Conservation (phyloP, 148 eudicot genomes). For the Rhododendron mucronatum region DNA sequence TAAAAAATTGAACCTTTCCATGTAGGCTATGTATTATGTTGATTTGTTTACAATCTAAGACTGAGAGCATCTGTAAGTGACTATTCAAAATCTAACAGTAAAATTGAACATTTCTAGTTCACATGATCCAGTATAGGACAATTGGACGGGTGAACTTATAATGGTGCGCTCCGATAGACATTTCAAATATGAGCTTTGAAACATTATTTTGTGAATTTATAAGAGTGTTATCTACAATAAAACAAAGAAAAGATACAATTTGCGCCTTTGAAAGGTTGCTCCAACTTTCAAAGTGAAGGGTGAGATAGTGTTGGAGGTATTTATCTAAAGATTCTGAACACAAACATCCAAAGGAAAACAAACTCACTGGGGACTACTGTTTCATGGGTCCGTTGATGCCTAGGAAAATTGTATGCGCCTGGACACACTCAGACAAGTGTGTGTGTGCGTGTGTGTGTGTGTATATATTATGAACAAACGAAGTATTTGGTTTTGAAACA, state of each 20-base stretch:
- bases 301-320: too few relatives aligned
- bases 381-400: not conserved
- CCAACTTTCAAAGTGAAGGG: too few relatives aligned
- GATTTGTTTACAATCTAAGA: not conserved
- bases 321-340: not conserved
- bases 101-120: not conserved
- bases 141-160: not conserved
- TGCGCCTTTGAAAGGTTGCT: too few relatives aligned
- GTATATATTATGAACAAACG: not conserved
- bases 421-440: not conserved
- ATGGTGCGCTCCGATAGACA: not conserved
- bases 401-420: not conserved
- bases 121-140: not conserved
- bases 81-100: not conserved
- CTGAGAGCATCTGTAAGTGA: not conserved
- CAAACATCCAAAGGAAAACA: not conserved
- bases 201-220: too few relatives aligned
- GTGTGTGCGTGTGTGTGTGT: not conserved
- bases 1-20: not conserved
- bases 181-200: not conserved
- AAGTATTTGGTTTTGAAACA: conserved; percentile 8
- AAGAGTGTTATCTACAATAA: not conserved
- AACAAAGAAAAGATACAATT: too few relatives aligned
- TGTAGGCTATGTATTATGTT: not conserved
- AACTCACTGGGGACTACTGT: not conserved